A percentile compares a stretch with the other conserved stretches of the same genome.
phyloP scores from a whole-genome alignment of 495 filamentous ascomycete genomes.

The Xylaria sp. region DNA sequence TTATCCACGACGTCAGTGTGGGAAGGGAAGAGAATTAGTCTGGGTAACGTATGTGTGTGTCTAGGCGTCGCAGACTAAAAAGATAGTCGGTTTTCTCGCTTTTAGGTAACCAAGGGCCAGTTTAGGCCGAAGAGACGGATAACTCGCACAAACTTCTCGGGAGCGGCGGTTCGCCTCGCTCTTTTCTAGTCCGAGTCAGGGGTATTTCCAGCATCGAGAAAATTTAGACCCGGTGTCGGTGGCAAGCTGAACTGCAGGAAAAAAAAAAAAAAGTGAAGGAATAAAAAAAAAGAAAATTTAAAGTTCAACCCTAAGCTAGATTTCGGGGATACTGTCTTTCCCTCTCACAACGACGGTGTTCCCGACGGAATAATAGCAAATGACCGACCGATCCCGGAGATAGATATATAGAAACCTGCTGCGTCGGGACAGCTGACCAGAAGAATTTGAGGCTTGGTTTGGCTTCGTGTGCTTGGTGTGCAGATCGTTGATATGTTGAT shows the following conservation, averaged over 20 bases:
- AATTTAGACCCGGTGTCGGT: constrained; percentile 20
- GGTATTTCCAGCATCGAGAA: not conserved
- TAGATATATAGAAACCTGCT: not conserved
- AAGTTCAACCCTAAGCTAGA: not conserved
- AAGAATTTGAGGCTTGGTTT: constrained; percentile 4
- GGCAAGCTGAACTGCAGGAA: not conserved
- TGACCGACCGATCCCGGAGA: not conserved
- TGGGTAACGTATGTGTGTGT: not conserved
- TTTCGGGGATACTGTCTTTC: not conserved
- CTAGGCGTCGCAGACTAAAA: not conserved
- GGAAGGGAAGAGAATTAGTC: not conserved
- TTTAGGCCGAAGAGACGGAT: constrained; percentile 15
- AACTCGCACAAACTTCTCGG: not conserved
- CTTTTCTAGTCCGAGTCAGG: not conserved
- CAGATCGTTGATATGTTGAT: constrained; percentile 10
- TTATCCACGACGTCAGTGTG: not conserved
- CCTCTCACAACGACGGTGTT: constrained; percentile 1
- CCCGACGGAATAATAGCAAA: constrained; percentile 6
- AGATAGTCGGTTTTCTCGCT: not conserved
- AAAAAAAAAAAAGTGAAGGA: not conserved
- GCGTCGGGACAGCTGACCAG: constrained; percentile 7
- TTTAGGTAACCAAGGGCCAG: not conserved
- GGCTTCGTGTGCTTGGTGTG: constrained; percentile 6
- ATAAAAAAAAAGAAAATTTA: not conserved
- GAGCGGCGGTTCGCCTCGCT: constrained; percentile 6